Evolutionary conservation across 352 stramenopile species (phyloP), one percentile per base, ranked within the genome.

Genomic region (Pythium rishiriense): DNA sequence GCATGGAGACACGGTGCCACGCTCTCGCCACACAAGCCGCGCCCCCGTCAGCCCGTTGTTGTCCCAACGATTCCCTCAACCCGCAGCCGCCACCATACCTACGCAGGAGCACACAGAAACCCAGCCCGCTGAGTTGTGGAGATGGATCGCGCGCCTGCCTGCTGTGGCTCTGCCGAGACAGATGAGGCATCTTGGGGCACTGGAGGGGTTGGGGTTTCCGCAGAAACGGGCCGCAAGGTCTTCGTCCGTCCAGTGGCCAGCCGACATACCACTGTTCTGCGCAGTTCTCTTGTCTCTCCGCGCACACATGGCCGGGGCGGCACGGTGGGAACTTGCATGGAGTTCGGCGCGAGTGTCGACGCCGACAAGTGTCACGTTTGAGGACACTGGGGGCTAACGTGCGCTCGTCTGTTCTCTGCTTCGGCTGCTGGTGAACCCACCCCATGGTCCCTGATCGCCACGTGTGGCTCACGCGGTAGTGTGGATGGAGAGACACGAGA

Each of bases 31-130:
- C 22, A 43, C 9, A 26, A 9, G 15, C n/a, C 49, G 2, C n/a
- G 24, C 22, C 21, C 25, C 26, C 24, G 50, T 31, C 29, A 47
- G 31, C 14, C 39, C 41, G 28, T 39, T 39, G 60, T 60, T 67
- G 60, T 61, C 60, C 50, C 43, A 42, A 57, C 60, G 57, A 56
- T 46, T 57, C 29, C 28, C 9, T 21, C 37, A 43, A 43, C 37
- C 29, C 51, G 14, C 21, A 47, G 19, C 35, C n/a, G 12, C 37
- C 21, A 35, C 22, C 28, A 35, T 39, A 35, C 35, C 33, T 58
- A 37, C 52, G 46, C 14, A 15, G 22, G 3, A 37, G 37, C 11
- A 17, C 37, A 50, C n/a, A 19, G 43, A 25, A 25, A 50, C 9
- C 43, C 21, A 50, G n/a, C n/a, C n/a, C 21, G 43, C n/a, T 50